Percentiles rank a stretch among this genome's conserved stretches.
These are phyloP conservation scores for Populus hybrid DNA, from an alignment of 441 rosid species.

Conservation along the genomic window DNA sequence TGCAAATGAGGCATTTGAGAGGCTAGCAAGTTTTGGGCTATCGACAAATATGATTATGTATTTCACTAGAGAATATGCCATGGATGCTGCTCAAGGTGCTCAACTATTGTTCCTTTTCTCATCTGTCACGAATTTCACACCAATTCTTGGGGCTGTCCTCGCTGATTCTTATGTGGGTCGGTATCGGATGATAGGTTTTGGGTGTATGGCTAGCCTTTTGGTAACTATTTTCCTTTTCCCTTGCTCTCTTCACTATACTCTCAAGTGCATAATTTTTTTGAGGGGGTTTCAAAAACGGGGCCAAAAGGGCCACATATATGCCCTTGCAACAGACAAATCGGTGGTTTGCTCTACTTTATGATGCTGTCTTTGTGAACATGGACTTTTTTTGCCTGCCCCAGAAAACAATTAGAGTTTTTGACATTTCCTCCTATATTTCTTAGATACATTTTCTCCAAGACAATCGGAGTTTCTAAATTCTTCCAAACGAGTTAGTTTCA, in stretches of 20 bases:
- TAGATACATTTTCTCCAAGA: no score
- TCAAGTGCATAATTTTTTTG: no score
- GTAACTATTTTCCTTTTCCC: constrained; percentile 25
- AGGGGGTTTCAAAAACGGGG: no score
- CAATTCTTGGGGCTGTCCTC: constrained; percentile 57
- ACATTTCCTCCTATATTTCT: no score
- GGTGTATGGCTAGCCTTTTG: constrained; percentile 42
- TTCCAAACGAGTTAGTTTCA: no score
- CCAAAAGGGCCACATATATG: no score
- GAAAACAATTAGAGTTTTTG: no score
- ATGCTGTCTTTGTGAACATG: no score
- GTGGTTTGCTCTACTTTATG: no score
- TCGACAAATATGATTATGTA: constrained; percentile 59
- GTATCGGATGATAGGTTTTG: constrained; percentile 47
- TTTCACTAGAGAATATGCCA: constrained; percentile 44
- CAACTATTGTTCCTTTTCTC: constrained; percentile 52
- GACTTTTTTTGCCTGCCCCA: no score
- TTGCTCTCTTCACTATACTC: not conserved
- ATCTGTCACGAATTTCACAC: constrained; percentile 52
- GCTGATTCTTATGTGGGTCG: constrained; percentile 73
- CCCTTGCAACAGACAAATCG: no score
- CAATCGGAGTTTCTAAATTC: no score
- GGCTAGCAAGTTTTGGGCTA: constrained; percentile 50
- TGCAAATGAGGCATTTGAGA: constrained; percentile 64
- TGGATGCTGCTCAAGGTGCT: constrained; percentile 46